Evolutionary conservation across 768 basidiomycete species (phyloP).

Genomic region (Pulveroboletus sp.): DNA sequence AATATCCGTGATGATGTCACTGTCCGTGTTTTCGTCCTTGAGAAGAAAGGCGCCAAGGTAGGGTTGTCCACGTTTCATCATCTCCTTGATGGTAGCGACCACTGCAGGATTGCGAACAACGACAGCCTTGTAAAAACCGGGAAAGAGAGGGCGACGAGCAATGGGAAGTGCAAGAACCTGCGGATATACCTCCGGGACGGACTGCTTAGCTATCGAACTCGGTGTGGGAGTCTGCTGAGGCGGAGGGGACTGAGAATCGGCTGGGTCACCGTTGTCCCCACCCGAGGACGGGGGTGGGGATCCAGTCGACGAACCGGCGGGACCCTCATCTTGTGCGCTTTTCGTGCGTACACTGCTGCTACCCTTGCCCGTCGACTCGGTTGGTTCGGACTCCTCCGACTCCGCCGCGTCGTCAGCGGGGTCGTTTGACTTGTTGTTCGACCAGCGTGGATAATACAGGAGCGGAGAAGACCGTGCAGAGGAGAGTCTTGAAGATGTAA

Average conservation of each 20-base stretch:
- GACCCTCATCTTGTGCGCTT: constrained; percentile 29
- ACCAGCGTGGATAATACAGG: constrained; percentile 37
- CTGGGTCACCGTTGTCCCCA: constrained; percentile 36
- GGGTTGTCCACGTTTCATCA: constrained; percentile 95
- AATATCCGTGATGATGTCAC: constrained; percentile 86
- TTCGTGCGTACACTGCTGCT: constrained; percentile 22
- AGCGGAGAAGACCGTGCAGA: constrained; percentile 32
- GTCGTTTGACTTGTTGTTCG: constrained; percentile 34
- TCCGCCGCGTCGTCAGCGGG: constrained; percentile 23
- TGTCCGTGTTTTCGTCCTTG: constrained; percentile 91
- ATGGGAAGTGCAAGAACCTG: constrained; percentile 95
- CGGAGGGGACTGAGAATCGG: constrained; percentile 39
- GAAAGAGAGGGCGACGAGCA: constrained; percentile 91
- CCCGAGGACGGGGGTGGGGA: constrained; percentile 40
- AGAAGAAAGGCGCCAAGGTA: constrained; percentile 96
- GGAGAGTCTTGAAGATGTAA: constrained; percentile 23
- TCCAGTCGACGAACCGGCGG: constrained; percentile 30
- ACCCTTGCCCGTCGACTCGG: constrained; percentile 19
- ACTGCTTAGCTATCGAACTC: constrained; percentile 75
- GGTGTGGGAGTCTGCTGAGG: constrained; percentile 36
- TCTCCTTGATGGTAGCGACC: constrained; percentile 91
- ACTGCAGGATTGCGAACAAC: constrained; percentile 89
- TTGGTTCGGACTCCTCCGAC: constrained; percentile 21
- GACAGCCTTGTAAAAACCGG: constrained; percentile 97
- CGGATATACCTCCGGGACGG: constrained; percentile 88